phyloP scores from a whole-genome alignment of 495 filamentous ascomycete species.

The Hyaloscypha hepaticicola region DNA sequence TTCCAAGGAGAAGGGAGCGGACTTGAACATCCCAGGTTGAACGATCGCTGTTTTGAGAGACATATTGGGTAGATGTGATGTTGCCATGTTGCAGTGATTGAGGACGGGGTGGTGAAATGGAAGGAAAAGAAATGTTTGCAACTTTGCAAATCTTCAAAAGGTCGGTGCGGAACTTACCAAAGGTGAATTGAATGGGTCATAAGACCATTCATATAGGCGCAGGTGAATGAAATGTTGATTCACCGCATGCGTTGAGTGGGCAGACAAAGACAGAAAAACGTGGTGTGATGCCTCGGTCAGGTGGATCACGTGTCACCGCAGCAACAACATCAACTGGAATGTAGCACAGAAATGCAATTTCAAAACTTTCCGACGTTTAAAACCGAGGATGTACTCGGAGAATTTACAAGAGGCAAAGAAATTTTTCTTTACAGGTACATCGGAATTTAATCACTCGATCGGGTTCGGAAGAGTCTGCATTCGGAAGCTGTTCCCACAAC shows the following conservation, averaged over 20 bases:
- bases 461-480: neutral
- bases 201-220: neutral
- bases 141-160: neutral
- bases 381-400: too few relatives aligned
- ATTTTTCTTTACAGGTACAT: neutral
- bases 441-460: neutral
- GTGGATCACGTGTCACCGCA: neutral
- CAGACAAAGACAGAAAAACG: neutral
- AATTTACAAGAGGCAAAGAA: neutral
- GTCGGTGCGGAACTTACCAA: neutral
- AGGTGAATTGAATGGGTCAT: neutral
- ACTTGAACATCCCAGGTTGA: conserved; percentile 20
- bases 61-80: neutral
- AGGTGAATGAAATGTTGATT: too few relatives aligned
- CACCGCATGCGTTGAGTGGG: neutral
- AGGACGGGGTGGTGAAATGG: neutral
- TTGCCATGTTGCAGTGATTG: neutral
- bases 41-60: conserved; percentile 12
- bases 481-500: neutral
- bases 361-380: too few relatives aligned
- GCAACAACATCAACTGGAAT: neutral
- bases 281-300: neutral
- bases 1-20: conserved; percentile 54
- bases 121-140: neutral
- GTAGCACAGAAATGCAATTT: neutral